phyloP scores from a whole-genome alignment of 208 protist genomes.

The Leishmania mexicana region DNA sequence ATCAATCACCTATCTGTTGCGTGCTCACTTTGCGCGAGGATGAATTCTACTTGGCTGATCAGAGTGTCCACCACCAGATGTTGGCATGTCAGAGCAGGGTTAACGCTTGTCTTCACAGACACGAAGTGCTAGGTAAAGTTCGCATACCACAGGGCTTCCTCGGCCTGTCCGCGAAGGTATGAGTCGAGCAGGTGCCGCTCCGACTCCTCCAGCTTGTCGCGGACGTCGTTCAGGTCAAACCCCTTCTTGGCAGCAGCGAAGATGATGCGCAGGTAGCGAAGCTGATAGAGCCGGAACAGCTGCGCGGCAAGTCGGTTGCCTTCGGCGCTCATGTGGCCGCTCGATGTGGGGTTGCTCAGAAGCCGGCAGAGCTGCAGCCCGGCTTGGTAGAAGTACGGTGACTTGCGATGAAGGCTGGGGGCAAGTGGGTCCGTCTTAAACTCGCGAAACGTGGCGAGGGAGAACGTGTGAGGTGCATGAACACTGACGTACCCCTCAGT shows the following conservation, averaged over 20 bases:
- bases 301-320: constrained; percentile 72
- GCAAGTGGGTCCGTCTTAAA: constrained; percentile 81
- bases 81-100: background rate
- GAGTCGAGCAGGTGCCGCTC: constrained; percentile 66
- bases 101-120: background rate
- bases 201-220: constrained; percentile 70
- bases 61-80: background rate
- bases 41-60: background rate
- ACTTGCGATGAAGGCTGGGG: constrained; percentile 60
- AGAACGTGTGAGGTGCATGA: constrained; percentile 53
- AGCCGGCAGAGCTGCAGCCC: constrained; percentile 59
- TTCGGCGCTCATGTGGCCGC: constrained; percentile 43
- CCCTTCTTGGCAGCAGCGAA: constrained; percentile 66
- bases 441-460: constrained; percentile 69
- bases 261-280: constrained; percentile 79
- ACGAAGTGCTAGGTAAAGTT: constrained; percentile 16
- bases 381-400: constrained; percentile 71
- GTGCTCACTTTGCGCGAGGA: background rate
- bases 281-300: constrained; percentile 74
- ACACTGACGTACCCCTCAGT: constrained; percentile 50
- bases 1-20: background rate
- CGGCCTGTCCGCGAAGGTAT: constrained; percentile 39
- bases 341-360: constrained; percentile 48
- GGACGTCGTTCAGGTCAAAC: constrained; percentile 70
- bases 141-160: constrained; percentile 54